These are phyloP conservation scores for Clausena lansium DNA, from an alignment of 345 rosid genomes.

Conservation along the genomic window DNA sequence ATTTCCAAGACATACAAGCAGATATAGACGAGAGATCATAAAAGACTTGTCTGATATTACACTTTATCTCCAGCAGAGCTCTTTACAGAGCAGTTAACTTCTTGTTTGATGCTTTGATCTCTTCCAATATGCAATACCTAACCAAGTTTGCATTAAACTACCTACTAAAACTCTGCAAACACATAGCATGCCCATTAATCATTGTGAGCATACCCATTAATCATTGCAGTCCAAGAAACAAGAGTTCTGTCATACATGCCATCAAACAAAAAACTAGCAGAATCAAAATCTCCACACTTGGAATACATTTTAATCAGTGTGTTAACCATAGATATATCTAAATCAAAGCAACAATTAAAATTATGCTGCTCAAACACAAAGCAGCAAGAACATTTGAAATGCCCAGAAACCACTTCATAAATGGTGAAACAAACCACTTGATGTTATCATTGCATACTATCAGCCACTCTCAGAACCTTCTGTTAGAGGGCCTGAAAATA, in stretches of 20 bases:
- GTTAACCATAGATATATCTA: conserved; percentile 36
- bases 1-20: conserved; percentile 61
- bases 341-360: conserved; percentile 37
- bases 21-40: conserved; percentile 68
- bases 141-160: no score
- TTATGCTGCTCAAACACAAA: no score
- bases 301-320: conserved; percentile 66
- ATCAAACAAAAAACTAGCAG: conserved; percentile 58
- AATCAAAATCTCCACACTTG: conserved; percentile 40
- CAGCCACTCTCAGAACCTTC: background rate
- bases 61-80: no score
- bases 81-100: conserved; percentile 31
- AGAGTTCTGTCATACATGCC: conserved; percentile 39
- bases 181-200: no score
- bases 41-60: conserved; percentile 74
- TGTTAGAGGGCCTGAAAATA: no score
- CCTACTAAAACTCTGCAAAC: no score
- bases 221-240: conserved; percentile 86
- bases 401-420: background rate
- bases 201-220: conserved; percentile 51
- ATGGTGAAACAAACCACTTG: background rate
- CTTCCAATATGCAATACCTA: no score
- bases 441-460: background rate
- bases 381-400: background rate
- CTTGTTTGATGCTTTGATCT: conserved; percentile 44